Conservation (phyloP, 169 alveolate genomes). For the Plasmodium sp. region DNA sequence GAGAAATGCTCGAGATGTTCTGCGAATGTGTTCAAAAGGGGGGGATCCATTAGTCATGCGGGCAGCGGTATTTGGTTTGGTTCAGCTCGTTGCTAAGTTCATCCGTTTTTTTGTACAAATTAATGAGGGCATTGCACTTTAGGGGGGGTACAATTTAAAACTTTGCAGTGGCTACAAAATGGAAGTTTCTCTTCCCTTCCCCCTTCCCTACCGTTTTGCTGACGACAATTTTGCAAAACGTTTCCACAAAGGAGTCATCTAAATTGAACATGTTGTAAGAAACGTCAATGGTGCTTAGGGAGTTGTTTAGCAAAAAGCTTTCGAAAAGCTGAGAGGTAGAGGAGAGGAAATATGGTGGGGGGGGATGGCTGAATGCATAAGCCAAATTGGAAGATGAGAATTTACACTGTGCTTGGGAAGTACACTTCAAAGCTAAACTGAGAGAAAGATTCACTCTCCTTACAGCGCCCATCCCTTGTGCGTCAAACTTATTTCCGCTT, state of each 20-base stretch:
- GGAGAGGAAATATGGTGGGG: background rate
- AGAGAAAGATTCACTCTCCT: background rate
- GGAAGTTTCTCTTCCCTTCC: conserved; percentile 17
- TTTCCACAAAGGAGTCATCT: conserved; percentile 20
- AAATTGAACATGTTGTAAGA: conserved; percentile 69
- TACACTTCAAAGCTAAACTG: background rate
- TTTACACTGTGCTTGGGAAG: background rate
- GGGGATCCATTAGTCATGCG: background rate
- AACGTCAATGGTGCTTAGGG: conserved; percentile 28
- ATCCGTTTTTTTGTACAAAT: background rate
- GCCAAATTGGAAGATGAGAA: background rate
- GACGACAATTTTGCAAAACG: conserved; percentile 16
- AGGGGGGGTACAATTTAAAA: background rate
- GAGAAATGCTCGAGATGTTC: conserved; percentile 35
- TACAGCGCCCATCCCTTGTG: conserved; percentile 45
- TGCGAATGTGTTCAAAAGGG: background rate
- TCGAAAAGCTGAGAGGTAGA: conserved; percentile 40
- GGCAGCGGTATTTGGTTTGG: background rate
- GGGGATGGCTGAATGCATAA: background rate
- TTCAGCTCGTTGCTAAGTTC: background rate
- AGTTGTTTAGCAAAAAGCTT: conserved; percentile 47
- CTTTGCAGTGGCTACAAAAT: background rate
- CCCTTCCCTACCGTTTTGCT: conserved; percentile 24
- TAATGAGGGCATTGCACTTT: background rate
- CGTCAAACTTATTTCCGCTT: conserved; percentile 39